Conservation (phyloP, 1,284 basidiomycete species). For the Rhodotorula glutinis region DNA sequence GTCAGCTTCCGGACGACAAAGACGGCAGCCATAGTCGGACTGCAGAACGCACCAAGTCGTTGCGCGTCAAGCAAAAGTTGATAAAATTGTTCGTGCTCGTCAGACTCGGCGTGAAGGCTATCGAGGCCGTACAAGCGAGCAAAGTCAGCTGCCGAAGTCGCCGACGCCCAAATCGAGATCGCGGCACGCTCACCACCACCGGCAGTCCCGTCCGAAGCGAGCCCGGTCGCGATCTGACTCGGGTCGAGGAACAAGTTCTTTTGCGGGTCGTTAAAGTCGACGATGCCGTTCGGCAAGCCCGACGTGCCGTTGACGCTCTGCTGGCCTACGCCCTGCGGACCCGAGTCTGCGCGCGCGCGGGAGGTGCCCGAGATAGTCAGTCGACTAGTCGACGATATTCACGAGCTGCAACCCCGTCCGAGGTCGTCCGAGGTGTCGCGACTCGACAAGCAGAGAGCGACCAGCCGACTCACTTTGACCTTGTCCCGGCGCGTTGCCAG, state of each 20-base stretch:
- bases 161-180: background rate
- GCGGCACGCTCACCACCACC: background rate
- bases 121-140: background rate
- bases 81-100: constrained; percentile 68
- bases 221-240: constrained; percentile 25
- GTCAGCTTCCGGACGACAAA: background rate
- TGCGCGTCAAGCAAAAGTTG: constrained; percentile 61
- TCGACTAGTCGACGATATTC: too few species aligned
- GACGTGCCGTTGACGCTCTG: background rate
- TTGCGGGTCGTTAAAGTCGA: constrained; percentile 30
- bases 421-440: background rate
- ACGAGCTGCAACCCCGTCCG: background rate
- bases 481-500: constrained; percentile 8
- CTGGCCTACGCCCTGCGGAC: background rate
- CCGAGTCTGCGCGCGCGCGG: background rate
- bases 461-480: background rate
- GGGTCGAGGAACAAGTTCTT: constrained; percentile 34
- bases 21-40: background rate
- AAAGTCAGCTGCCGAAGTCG: background rate
- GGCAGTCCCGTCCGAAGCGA: constrained; percentile 22
- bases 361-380: background rate
- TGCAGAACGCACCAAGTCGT: constrained; percentile 47
- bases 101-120: constrained; percentile 58
- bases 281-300: constrained; percentile 11
- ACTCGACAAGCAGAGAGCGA: too few species aligned